These are phyloP conservation scores for Hymenoscyphus scutula DNA, from an alignment of 2,329 filamentous ascomycete species.

Conservation along the genomic window DNA sequence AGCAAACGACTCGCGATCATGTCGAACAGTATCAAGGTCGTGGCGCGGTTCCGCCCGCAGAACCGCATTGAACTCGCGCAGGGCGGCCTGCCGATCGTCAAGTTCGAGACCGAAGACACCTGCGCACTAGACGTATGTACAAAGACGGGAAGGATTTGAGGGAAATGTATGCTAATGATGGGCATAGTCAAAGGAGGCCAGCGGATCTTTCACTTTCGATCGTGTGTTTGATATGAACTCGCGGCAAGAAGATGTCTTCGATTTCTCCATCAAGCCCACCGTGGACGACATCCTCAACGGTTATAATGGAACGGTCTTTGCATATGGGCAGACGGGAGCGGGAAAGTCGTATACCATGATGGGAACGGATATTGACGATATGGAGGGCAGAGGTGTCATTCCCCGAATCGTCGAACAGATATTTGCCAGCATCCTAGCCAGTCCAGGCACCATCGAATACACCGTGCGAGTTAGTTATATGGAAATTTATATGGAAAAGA, in stretches of 20 bases:
- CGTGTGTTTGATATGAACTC: conserved; percentile 95
- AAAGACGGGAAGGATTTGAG: not conserved
- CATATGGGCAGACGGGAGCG: conserved; percentile 95
- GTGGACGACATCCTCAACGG: conserved; percentile 98
- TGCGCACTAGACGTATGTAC: conserved; percentile 75
- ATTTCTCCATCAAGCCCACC: conserved; percentile 93
- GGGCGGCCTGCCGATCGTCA: conserved; percentile 88
- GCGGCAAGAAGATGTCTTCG: conserved; percentile 89
- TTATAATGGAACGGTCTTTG: conserved; percentile 98
- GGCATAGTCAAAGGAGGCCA: conserved; percentile 72
- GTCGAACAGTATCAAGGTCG: conserved; percentile 73
- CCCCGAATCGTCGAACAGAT: conserved; percentile 97
- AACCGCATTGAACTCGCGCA: conserved; percentile 90
- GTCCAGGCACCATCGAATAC: conserved; percentile 92
- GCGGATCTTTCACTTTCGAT: conserved; percentile 92
- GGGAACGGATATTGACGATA: conserved; percentile 91
- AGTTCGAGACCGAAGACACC: conserved; percentile 85
- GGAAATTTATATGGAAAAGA: conserved; percentile 99
- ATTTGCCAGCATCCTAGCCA: conserved; percentile 90
- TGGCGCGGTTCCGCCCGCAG: conserved; percentile 95
- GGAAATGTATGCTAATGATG: conserved; percentile 29
- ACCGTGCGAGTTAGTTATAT: conserved; percentile 99
- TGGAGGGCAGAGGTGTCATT: conserved; percentile 86
- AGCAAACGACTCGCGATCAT: conserved; percentile 34
- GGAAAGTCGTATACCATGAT: conserved; percentile 99